Percentiles rank a stretch among this genome's conserved stretches.
These are phyloP conservation scores for Deinandra increscens DNA, from an alignment of 129 eudicot species.

Conservation along the genomic window DNA sequence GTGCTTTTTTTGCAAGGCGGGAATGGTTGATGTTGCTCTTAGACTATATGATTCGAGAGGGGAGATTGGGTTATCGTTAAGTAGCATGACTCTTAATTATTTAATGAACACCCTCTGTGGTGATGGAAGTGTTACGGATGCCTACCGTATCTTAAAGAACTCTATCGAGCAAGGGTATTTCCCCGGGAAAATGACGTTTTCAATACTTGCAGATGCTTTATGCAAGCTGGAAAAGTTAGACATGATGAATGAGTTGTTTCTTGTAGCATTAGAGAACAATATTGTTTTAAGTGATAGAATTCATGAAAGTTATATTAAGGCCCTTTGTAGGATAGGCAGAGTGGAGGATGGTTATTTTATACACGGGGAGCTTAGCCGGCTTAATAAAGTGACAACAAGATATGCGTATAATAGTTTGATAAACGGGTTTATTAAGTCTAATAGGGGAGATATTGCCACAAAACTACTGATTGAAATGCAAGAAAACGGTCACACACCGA, in stretches of 20 bases:
- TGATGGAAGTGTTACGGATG: conserved; percentile 62
- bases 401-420: conserved; percentile 57
- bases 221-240: conserved; percentile 72
- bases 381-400: conserved; percentile 37
- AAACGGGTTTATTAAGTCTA: conserved; percentile 41
- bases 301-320: conserved; percentile 50
- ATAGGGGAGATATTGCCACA: conserved; percentile 64
- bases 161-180: conserved; percentile 63
- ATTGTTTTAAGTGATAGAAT: conserved; percentile 31
- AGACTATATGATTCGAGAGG: conserved; percentile 51
- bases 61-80: conserved; percentile 67
- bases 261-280: conserved; percentile 48
- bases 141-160: conserved; percentile 55
- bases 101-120: conserved; percentile 64
- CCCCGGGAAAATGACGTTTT: conserved; percentile 55
- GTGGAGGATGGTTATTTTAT: conserved; percentile 67
- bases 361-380: conserved; percentile 38
- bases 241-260: conserved; percentile 67
- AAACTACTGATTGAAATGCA: conserved; percentile 78
- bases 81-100: conserved; percentile 58
- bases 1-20: conserved; percentile 78
- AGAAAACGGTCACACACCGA: conserved; percentile 58
- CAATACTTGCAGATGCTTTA: conserved; percentile 65
- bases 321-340: conserved; percentile 55
- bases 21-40: conserved; percentile 73